phyloP scores from a whole-genome alignment of 2,329 filamentous ascomycete genomes.

The Venturia carpophila region DNA sequence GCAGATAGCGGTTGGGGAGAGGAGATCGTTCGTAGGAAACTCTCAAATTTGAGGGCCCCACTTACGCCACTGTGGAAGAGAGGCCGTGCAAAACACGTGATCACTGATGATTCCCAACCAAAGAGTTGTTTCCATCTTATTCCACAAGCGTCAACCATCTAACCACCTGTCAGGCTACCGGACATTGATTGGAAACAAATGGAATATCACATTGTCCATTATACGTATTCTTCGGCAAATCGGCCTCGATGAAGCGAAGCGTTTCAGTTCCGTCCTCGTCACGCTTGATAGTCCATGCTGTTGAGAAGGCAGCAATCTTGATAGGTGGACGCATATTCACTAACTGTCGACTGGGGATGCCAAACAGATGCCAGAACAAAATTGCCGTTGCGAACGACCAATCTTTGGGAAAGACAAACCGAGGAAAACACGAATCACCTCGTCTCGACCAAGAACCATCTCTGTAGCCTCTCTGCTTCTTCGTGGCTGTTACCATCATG shows the following conservation, averaged over 20 bases:
- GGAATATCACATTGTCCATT: background rate
- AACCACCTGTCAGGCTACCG: background rate
- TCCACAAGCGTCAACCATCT: background rate
- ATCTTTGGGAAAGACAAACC: no score
- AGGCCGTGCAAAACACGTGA: background rate
- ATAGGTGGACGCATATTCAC: no score
- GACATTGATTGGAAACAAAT: background rate
- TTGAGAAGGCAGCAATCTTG: background rate
- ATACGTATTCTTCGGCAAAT: background rate
- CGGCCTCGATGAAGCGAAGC: background rate
- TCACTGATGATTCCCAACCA: background rate
- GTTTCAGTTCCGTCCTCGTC: background rate
- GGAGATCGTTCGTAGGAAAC: no score
- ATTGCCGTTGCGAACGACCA: background rate
- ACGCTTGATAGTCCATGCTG: background rate
- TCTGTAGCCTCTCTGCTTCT: no score
- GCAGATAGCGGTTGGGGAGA: background rate
- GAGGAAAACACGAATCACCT: no score
- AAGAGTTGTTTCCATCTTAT: background rate
- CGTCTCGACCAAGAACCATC: no score
- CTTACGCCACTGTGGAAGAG: slow-evolving; percentile 1
- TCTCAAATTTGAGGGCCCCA: background rate
- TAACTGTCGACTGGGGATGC: background rate
- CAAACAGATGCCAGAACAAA: background rate
- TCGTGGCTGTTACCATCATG: no score